These are phyloP conservation scores for Tulasnella sp. DNA, from an alignment of 768 basidiomycete genomes.

Conservation along the genomic window DNA sequence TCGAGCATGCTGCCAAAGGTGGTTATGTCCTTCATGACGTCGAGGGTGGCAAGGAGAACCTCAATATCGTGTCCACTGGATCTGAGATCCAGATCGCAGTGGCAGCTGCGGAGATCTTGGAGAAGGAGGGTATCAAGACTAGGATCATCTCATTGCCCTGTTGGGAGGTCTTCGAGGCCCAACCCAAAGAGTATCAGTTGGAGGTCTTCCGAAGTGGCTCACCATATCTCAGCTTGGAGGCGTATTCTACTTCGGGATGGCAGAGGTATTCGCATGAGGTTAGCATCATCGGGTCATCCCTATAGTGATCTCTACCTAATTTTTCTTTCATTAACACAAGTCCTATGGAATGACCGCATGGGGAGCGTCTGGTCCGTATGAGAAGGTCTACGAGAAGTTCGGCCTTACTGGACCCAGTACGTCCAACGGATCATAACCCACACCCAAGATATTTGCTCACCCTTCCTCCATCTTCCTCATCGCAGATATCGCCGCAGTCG, in stretches of 20 bases:
- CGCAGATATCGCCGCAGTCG: constrained; percentile 63
- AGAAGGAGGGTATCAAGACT: constrained; percentile 64
- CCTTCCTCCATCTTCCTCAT: constrained; percentile 6
- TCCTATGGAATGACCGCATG: constrained; percentile 65
- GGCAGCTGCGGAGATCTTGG: constrained; percentile 75
- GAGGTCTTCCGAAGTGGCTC: constrained; percentile 81
- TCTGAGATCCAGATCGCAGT: constrained; percentile 82
- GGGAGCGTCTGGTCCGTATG: constrained; percentile 86
- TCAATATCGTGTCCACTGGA: constrained; percentile 84
- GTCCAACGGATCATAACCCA: constrained; percentile 24
- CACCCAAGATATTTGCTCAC: neutral
- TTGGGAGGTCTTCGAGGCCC: constrained; percentile 79
- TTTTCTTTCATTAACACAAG: constrained; percentile 25
- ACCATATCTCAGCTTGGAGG: constrained; percentile 84
- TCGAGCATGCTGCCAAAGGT: constrained; percentile 73
- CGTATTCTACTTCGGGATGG: constrained; percentile 76
- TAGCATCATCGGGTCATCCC: constrained; percentile 21
- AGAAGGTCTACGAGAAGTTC: constrained; percentile 85
- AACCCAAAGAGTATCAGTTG: constrained; percentile 67
- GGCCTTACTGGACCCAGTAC: constrained; percentile 67
- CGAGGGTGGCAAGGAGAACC: constrained; percentile 47
- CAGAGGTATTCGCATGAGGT: constrained; percentile 80
- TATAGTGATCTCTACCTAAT: constrained; percentile 2
- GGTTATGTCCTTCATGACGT: constrained; percentile 86
- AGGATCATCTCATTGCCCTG: constrained; percentile 84